Evolutionary conservation across 2,329 filamentous ascomycete species (phyloP), one percentile per base, ranked within the genome.

Genomic region (Pestalotiopsis sp.): DNA sequence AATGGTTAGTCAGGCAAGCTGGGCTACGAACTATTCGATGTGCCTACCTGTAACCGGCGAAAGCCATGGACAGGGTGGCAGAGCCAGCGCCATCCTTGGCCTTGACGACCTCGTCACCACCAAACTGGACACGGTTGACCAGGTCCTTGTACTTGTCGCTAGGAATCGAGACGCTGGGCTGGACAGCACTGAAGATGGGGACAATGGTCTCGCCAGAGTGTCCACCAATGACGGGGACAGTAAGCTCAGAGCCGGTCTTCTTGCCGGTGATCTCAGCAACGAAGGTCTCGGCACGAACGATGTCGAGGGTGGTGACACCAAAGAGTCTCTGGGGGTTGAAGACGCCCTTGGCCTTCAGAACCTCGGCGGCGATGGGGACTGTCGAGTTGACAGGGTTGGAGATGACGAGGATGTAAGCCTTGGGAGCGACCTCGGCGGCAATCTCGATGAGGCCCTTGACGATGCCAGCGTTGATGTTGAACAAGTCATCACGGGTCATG

Each of bases 301-400:
- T 95, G 83, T 99, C 96, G 76, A 99, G 92, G 64, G 96, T 98
- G 79, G 96, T 99, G 80, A 99, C 96, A 88, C 96, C 96, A 80
- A 99, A 99, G 72, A 99, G 92, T 82, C 92, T 94, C 89, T 96
- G 92, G 75, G 96, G 87, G 87, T 99, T 92, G 85, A 98, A 99
- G 79, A 97, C 94, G 76, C 91, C 91, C 81, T 94, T 94, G 76
- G 89, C 87, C 90, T 98, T 98, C 81, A 99, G 91, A 71, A 98
- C 93, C 87, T 99, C 96, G 75, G 95, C 96, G 73, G 96, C 93
- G 79, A 99, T 98, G 72, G 96, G 96, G 69, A 99, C 96, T 69
- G 96, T 99, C 66, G 94, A 97, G 91, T 99, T 99, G 84, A 99
- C 96, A 69, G 96, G 96, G 90, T 99, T 99, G 78, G 95, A 98